Evolutionary conservation across 352 stramenopile species (phyloP).

Genomic region (Thalassiosira oceanica): DNA sequence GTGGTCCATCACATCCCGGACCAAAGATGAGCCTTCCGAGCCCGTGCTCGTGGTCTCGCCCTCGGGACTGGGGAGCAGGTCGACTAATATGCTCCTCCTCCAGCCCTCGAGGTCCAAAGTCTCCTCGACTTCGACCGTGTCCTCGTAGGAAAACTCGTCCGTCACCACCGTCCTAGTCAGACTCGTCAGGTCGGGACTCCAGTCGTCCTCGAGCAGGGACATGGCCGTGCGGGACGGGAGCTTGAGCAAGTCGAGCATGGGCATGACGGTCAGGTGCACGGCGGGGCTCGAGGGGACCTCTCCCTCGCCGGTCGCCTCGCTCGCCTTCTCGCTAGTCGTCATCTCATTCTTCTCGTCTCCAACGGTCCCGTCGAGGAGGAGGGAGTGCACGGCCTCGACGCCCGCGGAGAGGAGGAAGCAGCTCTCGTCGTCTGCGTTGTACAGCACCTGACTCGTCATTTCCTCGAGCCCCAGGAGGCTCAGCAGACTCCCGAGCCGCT

Average conservation of each 20-base stretch:
- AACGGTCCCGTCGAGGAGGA: no score
- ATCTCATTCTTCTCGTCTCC: no score
- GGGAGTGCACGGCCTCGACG: slow-evolving; percentile 10
- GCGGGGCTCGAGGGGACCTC: neutral
- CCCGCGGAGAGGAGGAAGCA: slow-evolving; percentile 31
- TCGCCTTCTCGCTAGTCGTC: no score
- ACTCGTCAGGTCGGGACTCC: neutral
- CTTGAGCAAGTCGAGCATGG: slow-evolving; percentile 40
- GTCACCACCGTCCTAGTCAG: neutral
- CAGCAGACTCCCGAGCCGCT: slow-evolving; percentile 14
- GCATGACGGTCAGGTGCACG: slow-evolving; percentile 13
- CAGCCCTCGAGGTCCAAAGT: slow-evolving; percentile 6
- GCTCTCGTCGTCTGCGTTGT: slow-evolving; percentile 36
- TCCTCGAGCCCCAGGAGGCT: slow-evolving; percentile 8
- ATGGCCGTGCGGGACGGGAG: slow-evolving; percentile 13
- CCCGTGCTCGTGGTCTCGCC: no score
- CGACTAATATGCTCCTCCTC: slow-evolving; percentile 30
- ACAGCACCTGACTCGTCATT: slow-evolving; percentile 13
- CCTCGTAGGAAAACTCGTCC: slow-evolving; percentile 3
- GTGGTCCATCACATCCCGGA: no score
- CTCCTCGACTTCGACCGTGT: slow-evolving; percentile 15
- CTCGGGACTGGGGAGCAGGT: slow-evolving; percentile 31
- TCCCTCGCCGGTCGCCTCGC: neutral
- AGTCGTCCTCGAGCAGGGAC: slow-evolving; percentile 31
- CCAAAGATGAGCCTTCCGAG: no score